Base-by-base conservation (phyloP, 768 basidiomycete species). In the Leucocoprinus leucothites region DNA sequence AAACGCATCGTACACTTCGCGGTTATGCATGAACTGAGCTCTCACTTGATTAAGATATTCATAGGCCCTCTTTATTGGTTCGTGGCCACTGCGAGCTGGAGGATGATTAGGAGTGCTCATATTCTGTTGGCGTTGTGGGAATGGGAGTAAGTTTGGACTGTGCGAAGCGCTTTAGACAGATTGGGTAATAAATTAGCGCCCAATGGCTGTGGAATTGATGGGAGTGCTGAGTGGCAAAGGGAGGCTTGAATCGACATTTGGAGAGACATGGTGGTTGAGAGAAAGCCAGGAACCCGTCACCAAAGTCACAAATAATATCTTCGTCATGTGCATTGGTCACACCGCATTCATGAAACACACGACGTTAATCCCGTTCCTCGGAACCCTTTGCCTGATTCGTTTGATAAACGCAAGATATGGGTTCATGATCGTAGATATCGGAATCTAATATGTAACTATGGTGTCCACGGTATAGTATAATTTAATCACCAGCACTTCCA, bases 401-500 rank as follows among this genome's bases (percentile, higher is more conserved):
- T 47, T 40, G 53, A 42, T 48, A 48, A 48, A 55, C 26, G 25
- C 25, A 36, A 19, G 19, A 44, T 16, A 8, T 35, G 36, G 9
- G 24, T 42, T 26, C 50, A 26, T 51, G 41, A 42, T 43, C 19
- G 5, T 25, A 47, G 21, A 25, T 18, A 47, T 48, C 18, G 14
- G 26, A 18, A 26, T 55, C 36, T 42, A 42, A 21, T 6, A 8
- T 21, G 11, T 25, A 48, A 21, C 26, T 55, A 56, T 9, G 43
- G 19, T 25, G 25, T 26, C 31, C 31, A 31, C 31, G 31, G 31
- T 31, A 11, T 31, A 31, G 31, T 31, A 11, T 31, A 31, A 28
- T 7, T 14, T 28, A 14, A 54, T 49, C 35, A 56, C 54, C 54
- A 56, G 25, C 47, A 56, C 22, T 49, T 56, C 58, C 64, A 58